phyloP scores from a whole-genome alignment of 192 early-diverging fungal species.

The Lunasporangiospora selenospora region DNA sequence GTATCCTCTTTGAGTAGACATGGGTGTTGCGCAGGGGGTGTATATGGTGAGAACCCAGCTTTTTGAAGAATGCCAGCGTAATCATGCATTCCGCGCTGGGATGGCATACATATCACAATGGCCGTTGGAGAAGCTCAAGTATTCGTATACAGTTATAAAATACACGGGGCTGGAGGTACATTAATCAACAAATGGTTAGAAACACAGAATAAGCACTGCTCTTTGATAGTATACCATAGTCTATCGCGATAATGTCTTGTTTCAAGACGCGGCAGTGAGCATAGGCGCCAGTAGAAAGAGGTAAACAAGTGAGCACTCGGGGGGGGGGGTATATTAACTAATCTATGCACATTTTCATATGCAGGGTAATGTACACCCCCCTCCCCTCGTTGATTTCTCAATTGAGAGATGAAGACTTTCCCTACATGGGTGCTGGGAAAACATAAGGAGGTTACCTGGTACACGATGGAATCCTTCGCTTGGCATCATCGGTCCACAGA shows the following conservation, averaged over 20 bases:
- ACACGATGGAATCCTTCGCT: conserved; percentile 10
- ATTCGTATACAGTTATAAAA: conserved; percentile 6
- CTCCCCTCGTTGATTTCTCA: too few species aligned
- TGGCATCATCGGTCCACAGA: conserved; percentile 9
- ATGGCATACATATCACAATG: conserved; percentile 15
- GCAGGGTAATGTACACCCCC: conserved; percentile 19
- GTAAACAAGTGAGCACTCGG: conserved; percentile 1
- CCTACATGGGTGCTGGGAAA: conserved; percentile 6
- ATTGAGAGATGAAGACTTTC: conserved; percentile 12
- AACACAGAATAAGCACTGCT: conserved; percentile 10
- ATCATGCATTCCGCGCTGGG: conserved; percentile 8
- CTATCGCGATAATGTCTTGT: conserved; percentile 4
- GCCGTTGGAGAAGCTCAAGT: conserved; percentile 13
- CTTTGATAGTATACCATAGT: conserved; percentile 6
- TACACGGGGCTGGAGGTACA: conserved; percentile 16
- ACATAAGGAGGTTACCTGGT: conserved; percentile 5
- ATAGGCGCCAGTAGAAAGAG: conserved; percentile 13
- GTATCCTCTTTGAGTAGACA: conserved; percentile 11
- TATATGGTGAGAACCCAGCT: conserved; percentile 14
- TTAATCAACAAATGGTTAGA: conserved; percentile 3
- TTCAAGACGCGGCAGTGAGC: conserved; percentile 16
- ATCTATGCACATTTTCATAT: conserved; percentile 21
- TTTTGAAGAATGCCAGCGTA: conserved; percentile 9
- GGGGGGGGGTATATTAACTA: conserved; percentile 11
- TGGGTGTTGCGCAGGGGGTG: conserved; percentile 10